Evolutionary conservation across 1,284 basidiomycete species (phyloP).

Genomic region (Volvariella surrecta): DNA sequence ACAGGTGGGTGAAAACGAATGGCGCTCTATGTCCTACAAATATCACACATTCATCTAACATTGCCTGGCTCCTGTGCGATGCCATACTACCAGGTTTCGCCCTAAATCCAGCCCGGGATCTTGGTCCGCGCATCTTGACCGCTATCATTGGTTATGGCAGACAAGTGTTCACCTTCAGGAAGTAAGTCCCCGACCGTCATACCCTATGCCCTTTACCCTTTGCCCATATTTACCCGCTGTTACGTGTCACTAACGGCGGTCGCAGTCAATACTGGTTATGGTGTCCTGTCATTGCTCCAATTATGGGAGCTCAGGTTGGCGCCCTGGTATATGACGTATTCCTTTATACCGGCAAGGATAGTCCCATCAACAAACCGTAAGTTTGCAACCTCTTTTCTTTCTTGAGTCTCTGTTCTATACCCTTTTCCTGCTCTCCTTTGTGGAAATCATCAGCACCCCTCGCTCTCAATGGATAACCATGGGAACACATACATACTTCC

Average conservation of each 20-base stretch:
- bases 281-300: constrained; percentile 55
- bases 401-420: not conserved
- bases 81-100: constrained; percentile 30
- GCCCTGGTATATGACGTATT: constrained; percentile 43
- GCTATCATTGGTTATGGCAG: constrained; percentile 45
- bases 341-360: constrained; percentile 45
- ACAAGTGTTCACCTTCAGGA: constrained; percentile 33
- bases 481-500: too few species aligned
- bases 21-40: constrained; percentile 2
- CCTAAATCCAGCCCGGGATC: constrained; percentile 51
- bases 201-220: constrained; percentile 3
- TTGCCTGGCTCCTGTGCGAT: not conserved
- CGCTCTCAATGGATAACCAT: too few species aligned
- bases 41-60: not conserved
- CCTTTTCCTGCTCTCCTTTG: too few species aligned
- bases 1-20: constrained; percentile 24
- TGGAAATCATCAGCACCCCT: too few species aligned
- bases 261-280: constrained; percentile 70
- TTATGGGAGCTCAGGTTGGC: constrained; percentile 46
- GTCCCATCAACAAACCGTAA: constrained; percentile 44
- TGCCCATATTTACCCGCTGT: not conserved
- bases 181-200: constrained; percentile 20
- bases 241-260: not conserved
- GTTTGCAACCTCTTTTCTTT: constrained; percentile 11
- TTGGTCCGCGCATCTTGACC: constrained; percentile 46